Evolutionary conservation across 805 yeast species (phyloP).

Genomic region (Suhomyces sp.): DNA sequence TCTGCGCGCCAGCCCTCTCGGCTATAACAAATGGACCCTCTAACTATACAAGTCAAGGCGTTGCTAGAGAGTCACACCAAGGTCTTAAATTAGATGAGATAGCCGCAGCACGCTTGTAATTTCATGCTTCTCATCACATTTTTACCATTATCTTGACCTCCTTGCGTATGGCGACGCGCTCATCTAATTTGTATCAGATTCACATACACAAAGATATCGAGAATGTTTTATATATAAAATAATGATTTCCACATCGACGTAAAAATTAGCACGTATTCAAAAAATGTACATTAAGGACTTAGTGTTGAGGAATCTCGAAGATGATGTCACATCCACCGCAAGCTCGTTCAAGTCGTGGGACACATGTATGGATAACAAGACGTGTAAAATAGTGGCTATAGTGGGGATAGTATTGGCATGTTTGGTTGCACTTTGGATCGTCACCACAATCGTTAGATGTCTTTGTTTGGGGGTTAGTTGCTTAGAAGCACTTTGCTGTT

Average conservation of each 20-base stretch:
- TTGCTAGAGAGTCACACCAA: background rate
- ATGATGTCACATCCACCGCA: conserved; percentile 31
- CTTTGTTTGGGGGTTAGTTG: conserved; percentile 50
- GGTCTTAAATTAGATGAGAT: background rate
- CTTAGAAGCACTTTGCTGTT: conserved; percentile 46
- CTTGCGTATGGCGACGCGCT: background rate
- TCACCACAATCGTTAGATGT: conserved; percentile 55
- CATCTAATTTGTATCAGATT: background rate
- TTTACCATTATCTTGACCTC: background rate
- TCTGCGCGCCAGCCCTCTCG: background rate
- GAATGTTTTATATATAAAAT: background rate
- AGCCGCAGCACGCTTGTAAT: background rate
- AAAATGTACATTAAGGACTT: conserved; percentile 9
- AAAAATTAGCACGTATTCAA: background rate
- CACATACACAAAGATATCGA: background rate
- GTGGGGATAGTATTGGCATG: conserved; percentile 64
- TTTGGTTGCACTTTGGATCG: conserved; percentile 53
- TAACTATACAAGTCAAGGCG: background rate
- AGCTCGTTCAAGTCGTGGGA: conserved; percentile 67
- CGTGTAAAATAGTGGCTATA: conserved; percentile 75
- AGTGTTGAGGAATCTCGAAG: conserved; percentile 3
- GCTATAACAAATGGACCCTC: background rate
- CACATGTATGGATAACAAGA: conserved; percentile 73
- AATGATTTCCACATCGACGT: background rate
- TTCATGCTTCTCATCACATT: background rate